These are phyloP conservation scores for Paraphaeosphaeria minitans DNA, from an alignment of 2,329 filamentous ascomycete genomes.

Conservation along the genomic window DNA sequence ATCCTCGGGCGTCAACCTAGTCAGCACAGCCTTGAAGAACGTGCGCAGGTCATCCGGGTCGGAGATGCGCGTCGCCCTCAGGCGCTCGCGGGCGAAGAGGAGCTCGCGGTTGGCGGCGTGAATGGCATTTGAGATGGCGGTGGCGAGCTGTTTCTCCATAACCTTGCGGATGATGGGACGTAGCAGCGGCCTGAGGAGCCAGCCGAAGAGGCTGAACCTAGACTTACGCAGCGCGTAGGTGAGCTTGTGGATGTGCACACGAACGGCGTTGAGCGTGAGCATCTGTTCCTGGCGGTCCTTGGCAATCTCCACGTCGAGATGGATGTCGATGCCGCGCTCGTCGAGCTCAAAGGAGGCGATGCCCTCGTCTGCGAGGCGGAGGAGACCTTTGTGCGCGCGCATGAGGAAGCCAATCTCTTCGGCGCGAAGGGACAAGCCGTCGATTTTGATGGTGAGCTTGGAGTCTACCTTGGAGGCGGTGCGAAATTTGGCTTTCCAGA, in stretches of 20 bases:
- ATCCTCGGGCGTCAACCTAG: conserved; percentile 71
- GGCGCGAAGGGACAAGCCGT: conserved; percentile 81
- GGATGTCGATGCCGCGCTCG: conserved; percentile 83
- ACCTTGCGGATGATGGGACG: conserved; percentile 79
- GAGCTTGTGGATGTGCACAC: conserved; percentile 85
- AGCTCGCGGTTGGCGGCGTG: conserved; percentile 82
- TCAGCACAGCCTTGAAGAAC: conserved; percentile 81
- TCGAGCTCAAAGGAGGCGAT: conserved; percentile 87
- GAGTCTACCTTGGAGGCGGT: conserved; percentile 73
- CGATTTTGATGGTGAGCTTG: conserved; percentile 75
- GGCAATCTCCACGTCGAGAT: conserved; percentile 82
- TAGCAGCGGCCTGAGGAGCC: conserved; percentile 83
- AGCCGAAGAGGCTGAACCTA: conserved; percentile 77
- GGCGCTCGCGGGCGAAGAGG: conserved; percentile 81
- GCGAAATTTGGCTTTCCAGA: conserved; percentile 75
- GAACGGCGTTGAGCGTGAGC: conserved; percentile 74
- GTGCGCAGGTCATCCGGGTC: conserved; percentile 79
- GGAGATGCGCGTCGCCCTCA: conserved; percentile 83
- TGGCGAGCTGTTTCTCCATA: conserved; percentile 77
- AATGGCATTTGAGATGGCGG: conserved; percentile 71
- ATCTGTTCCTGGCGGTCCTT: conserved; percentile 80
- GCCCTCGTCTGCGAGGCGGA: conserved; percentile 79
- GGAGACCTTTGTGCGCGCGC: conserved; percentile 74
- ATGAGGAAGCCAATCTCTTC: conserved; percentile 92
- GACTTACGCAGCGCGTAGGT: conserved; percentile 76